Evolutionary conservation across 192 early-diverging fungal species (phyloP).

Genomic region (Coemansia sp.): DNA sequence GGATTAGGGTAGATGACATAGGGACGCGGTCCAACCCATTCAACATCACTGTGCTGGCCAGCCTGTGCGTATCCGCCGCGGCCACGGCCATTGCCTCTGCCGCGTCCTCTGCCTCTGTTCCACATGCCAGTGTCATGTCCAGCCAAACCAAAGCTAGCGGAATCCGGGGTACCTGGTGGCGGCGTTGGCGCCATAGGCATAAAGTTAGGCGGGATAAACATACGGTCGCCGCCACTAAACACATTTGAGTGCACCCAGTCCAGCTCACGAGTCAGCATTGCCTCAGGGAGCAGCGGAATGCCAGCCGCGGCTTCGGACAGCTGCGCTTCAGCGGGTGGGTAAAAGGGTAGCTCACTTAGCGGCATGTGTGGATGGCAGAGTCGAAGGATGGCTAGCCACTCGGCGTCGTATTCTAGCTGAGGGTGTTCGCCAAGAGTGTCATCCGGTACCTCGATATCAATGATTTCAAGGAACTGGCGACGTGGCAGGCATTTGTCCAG

Average conservation of each 20-base stretch:
- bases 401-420: constrained; percentile 78
- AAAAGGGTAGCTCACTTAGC: constrained; percentile 50
- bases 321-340: constrained; percentile 52
- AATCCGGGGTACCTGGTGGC: constrained; percentile 41
- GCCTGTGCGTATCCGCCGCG: constrained; percentile 3
- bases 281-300: constrained; percentile 33
- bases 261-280: constrained; percentile 63
- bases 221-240: constrained; percentile 40
- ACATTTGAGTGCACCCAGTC: constrained; percentile 71
- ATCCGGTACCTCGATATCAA: constrained; percentile 59
- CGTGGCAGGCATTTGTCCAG: constrained; percentile 92
- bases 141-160: constrained; percentile 44
- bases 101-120: constrained; percentile 13
- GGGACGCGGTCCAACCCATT: constrained; percentile 26
- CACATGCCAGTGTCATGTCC: not conserved
- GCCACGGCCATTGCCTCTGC: constrained; percentile 12
- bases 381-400: constrained; percentile 81
- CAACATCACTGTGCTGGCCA: not conserved
- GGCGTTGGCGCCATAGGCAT: constrained; percentile 66
- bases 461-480: constrained; percentile 82
- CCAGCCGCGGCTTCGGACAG: constrained; percentile 36
- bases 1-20: constrained; percentile 70
- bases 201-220: constrained; percentile 83
- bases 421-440: constrained; percentile 6
- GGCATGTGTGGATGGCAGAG: constrained; percentile 64